Base-by-base conservation (phyloP, 768 basidiomycete genomes). In the Lactarius sanguifluus region DNA sequence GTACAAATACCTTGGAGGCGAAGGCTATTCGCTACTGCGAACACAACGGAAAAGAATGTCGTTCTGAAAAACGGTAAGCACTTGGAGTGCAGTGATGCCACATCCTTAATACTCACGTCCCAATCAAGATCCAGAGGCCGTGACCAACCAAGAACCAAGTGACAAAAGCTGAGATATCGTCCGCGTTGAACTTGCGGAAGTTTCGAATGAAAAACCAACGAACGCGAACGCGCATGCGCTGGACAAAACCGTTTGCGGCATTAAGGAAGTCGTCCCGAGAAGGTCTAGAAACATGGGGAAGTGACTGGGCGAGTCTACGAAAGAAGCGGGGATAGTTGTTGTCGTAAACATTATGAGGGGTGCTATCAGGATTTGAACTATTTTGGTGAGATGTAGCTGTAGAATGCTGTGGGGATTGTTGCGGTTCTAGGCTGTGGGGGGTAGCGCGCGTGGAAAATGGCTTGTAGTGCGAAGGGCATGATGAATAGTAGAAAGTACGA, bases 111-210 rank as follows among this genome's bases (percentile, higher is more conserved):
- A 82, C 91, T 77, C 73, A 93, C 89, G 94, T 98, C 77, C 95
- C 95, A 58, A 99, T 82, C 59, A 98, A 78, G 68, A 99, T 91
- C 96, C 97, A 98, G 3, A 96, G 77, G 2, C 94, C 92, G 73
- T 98, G 95, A 73, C 96, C 96, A 81, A 98, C 88, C 59, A 99
- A 79, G 70, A 97, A 94, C 92, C 94, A 96, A 61, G 92, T 95
- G 40, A 96, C 78, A 77, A 99, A 98, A 1, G 96, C 96, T 50
- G 94, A 96, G 62, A 96, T 91, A 75, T 99, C 97, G 75, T 99
- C 97, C 59, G 92, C 90, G 71, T 97, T 95, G 78, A 96, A 99
- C 73, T 86, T 89, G 57, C 96, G 86, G 79, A 97, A 99, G 5
- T 92, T 94, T 68, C 92, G 83, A 72, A 98, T 96, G 13, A 94